These are phyloP conservation scores for Astrephomene gubernaculifera DNA, from an alignment of 139 green algal species.

Conservation along the genomic window DNA sequence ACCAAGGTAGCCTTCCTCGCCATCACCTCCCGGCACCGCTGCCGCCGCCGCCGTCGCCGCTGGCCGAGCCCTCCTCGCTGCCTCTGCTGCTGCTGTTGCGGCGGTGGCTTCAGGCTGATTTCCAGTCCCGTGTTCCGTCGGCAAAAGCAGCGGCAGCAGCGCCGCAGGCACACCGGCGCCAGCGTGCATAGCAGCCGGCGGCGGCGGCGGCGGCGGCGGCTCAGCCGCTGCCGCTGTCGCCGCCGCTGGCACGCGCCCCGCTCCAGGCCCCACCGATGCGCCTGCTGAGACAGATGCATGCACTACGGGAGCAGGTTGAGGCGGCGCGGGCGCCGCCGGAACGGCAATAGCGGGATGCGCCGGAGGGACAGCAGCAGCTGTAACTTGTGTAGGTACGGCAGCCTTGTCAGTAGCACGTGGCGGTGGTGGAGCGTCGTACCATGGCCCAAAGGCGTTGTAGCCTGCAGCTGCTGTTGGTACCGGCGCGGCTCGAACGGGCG, in stretches of 20 bases:
- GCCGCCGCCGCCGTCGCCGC: not conserved
- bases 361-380: not conserved
- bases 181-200: no score
- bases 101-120: not conserved
- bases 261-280: not conserved
- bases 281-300: not conserved
- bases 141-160: not conserved
- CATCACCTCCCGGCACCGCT: not conserved
- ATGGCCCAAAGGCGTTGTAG: not conserved
- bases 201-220: no score
- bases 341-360: not conserved
- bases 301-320: not conserved
- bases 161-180: no score
- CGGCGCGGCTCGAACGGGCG: not conserved
- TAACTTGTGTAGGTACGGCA: not conserved
- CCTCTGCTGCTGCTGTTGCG: not conserved
- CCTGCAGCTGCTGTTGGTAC: not conserved
- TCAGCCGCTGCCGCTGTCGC: no score
- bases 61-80: not conserved
- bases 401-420: not conserved
- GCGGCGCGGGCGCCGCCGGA: not conserved
- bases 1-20: not conserved
- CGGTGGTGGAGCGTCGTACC: no score
- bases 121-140: not conserved
- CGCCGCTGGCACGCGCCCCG: no score